These are phyloP conservation scores for Nannochloris sp. DNA, from an alignment of 139 green algal genomes.

Conservation along the genomic window DNA sequence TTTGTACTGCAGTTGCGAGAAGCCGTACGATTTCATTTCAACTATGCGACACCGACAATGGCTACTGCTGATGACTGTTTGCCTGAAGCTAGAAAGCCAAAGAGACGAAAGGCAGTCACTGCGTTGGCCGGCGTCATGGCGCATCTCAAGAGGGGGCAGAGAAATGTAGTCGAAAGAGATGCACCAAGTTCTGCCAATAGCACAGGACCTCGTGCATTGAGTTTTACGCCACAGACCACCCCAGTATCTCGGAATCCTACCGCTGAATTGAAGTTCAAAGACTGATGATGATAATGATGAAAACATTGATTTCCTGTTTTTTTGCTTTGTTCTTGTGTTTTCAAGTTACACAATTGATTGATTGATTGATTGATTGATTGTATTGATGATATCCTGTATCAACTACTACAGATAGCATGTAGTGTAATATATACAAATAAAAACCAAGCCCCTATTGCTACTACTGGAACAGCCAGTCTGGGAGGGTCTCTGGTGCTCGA, in stretches of 20 bases:
- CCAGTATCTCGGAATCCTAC: background rate
- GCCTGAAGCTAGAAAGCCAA: conserved; percentile 10
- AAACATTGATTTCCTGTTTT: background rate
- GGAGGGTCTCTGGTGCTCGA: conserved; percentile 15
- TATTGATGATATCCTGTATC: too few species aligned
- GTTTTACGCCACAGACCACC: conserved; percentile 12
- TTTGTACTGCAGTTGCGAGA: background rate
- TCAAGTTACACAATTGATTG: too few species aligned
- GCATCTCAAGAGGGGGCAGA: background rate
- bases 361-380: too few species aligned
- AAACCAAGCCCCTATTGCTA: background rate
- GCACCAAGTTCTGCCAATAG: background rate
- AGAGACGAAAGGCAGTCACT: conserved; percentile 9
- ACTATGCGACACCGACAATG: conserved; percentile 22
- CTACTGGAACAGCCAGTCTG: conserved; percentile 28
- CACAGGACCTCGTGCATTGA: conserved; percentile 11
- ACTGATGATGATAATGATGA: background rate
- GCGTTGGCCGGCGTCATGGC: conserved; percentile 14
- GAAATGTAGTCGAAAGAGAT: background rate
- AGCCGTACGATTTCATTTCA: conserved; percentile 33
- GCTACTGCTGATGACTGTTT: background rate
- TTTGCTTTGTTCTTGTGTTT: background rate
- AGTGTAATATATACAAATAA: too few species aligned
- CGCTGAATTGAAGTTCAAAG: background rate
- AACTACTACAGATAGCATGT: too few species aligned